Percentiles rank a stretch among this genome's conserved stretches.
phyloP scores from a whole-genome alignment of 768 basidiomycete genomes.

The Suillus cothurnatus region DNA sequence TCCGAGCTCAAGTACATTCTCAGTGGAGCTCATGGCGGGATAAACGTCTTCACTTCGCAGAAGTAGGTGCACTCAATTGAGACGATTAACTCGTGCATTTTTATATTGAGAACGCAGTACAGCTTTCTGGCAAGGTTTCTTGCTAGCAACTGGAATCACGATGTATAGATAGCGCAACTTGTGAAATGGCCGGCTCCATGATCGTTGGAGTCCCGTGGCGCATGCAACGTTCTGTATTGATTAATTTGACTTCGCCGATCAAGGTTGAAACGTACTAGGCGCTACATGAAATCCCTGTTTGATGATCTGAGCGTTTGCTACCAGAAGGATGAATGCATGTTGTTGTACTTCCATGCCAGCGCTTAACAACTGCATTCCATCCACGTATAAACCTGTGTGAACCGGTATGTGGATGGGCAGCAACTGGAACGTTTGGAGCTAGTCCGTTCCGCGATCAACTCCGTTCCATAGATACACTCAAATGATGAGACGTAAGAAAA shows the following conservation, averaged over 20 bases:
- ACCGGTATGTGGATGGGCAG: background rate
- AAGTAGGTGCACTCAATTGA: too few relatives aligned
- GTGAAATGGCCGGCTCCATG: background rate
- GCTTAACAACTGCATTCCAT: background rate
- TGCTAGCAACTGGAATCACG: background rate
- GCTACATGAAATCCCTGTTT: background rate
- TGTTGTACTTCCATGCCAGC: background rate
- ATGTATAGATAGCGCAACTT: background rate
- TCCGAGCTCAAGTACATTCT: background rate
- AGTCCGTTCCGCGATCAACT: background rate
- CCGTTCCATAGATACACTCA: background rate
- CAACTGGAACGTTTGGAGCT: background rate
- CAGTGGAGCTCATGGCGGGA: background rate
- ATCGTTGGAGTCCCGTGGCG: background rate
- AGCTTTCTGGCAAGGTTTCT: background rate
- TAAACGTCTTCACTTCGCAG: background rate
- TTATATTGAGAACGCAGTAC: background rate
- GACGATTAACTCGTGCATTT: background rate
- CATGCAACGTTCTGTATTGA: background rate
- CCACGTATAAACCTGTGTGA: background rate
- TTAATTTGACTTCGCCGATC: background rate
- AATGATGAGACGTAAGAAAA: background rate
- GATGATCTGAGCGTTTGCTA: background rate
- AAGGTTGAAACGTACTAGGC: background rate
- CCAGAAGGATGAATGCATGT: background rate